These are phyloP conservation scores for Phytophthora rubi DNA, from an alignment of 352 stramenopile genomes.

Conservation along the genomic window DNA sequence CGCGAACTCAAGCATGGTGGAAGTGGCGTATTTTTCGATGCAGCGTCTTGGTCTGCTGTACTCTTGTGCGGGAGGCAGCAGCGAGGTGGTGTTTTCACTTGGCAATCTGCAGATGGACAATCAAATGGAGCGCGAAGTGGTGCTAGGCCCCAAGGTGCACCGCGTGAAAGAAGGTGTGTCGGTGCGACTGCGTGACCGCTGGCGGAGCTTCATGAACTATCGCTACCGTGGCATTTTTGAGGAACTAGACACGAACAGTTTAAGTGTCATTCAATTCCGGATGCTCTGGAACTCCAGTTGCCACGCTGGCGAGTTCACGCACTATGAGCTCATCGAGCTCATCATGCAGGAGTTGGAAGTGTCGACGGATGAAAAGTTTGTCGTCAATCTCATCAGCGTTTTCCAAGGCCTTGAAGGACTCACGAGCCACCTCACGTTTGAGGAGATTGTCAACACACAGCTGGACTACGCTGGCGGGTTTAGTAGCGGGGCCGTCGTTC, in stretches of 20 bases:
- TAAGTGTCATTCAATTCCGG: constrained; percentile 84
- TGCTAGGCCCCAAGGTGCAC: constrained; percentile 83
- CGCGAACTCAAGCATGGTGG: constrained; percentile 79
- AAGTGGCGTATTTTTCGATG: constrained; percentile 89
- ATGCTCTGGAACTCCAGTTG: constrained; percentile 89
- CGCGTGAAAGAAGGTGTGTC: constrained; percentile 88
- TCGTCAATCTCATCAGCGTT: constrained; percentile 89
- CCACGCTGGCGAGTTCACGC: constrained; percentile 78
- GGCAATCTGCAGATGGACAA: constrained; percentile 92
- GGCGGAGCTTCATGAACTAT: constrained; percentile 86
- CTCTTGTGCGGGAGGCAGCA: constrained; percentile 78
- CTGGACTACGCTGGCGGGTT: constrained; percentile 59
- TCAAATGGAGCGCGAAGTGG: constrained; percentile 88
- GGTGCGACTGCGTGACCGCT: constrained; percentile 83
- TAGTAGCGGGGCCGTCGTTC: constrained; percentile 24
- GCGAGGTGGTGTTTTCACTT: constrained; percentile 81
- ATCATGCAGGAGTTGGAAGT: constrained; percentile 90
- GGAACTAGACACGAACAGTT: constrained; percentile 67
- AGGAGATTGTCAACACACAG: constrained; percentile 82
- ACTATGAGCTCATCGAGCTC: constrained; percentile 88
- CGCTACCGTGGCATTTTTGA: constrained; percentile 85
- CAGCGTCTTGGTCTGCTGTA: constrained; percentile 82
- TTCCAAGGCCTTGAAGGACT: constrained; percentile 87
- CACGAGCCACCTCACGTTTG: constrained; percentile 75
- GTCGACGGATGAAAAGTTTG: constrained; percentile 91